Percentiles rank a stretch among this genome's conserved stretches.
Evolutionary conservation across 345 rosid species (phyloP).

Genomic region (Camelina laxa): DNA sequence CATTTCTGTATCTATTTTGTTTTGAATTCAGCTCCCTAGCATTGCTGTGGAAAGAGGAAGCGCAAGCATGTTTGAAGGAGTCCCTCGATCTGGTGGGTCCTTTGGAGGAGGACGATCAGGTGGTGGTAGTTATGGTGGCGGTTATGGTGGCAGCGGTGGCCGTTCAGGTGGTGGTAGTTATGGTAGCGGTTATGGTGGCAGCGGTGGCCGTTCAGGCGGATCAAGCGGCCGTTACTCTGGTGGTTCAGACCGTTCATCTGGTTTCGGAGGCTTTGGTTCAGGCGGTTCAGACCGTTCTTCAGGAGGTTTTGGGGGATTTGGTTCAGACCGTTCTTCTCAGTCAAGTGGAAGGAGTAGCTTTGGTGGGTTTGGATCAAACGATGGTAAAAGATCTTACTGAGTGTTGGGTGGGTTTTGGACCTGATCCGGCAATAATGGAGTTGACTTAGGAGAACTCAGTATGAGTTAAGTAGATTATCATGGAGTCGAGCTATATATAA

Average conservation of each 20-base stretch:
- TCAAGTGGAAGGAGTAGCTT: conserved; percentile 47
- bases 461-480: conserved; percentile 28
- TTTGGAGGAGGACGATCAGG: conserved; percentile 57
- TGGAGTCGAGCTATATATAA: conserved; percentile 33
- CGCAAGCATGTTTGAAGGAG: conserved; percentile 49
- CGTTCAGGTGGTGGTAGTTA: conserved; percentile 50
- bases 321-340: conserved; percentile 52
- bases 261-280: conserved; percentile 51
- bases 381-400: conserved; percentile 42
- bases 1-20: background rate
- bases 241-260: conserved; percentile 44
- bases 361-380: conserved; percentile 45
- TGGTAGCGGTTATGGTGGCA: conserved; percentile 46
- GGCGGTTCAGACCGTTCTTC: conserved; percentile 49
- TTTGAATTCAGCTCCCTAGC: conserved; percentile 60
- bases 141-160: conserved; percentile 37
- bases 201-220: conserved; percentile 30
- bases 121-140: conserved; percentile 52
- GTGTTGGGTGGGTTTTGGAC: conserved; percentile 35
- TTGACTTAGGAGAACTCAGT: conserved; percentile 7
- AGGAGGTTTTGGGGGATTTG: conserved; percentile 48
- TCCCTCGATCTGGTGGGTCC: conserved; percentile 49
- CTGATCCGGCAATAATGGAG: conserved; percentile 28
- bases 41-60: conserved; percentile 60
- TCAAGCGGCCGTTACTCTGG: conserved; percentile 44